Evolutionary conservation across 2,329 filamentous ascomycete genomes (phyloP).

Genomic region (Byssothecium circinans): DNA sequence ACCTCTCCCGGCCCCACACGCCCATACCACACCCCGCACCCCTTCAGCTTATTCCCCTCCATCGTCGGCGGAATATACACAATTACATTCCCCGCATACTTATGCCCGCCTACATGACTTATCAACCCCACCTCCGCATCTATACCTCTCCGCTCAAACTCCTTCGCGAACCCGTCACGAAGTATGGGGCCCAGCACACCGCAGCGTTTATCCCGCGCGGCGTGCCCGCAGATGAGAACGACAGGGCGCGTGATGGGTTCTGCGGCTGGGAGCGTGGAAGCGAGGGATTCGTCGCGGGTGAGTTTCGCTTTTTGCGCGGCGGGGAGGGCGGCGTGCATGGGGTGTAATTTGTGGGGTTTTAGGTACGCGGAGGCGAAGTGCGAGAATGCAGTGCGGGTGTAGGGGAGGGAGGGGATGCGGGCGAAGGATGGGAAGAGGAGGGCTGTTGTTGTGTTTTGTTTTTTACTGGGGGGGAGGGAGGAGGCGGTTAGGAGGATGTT

Average conservation of each 20-base stretch:
- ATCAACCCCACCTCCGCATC: slow-evolving; percentile 68
- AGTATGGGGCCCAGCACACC: slow-evolving; percentile 78
- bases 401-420: slow-evolving; percentile 72
- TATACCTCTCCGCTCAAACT: slow-evolving; percentile 55
- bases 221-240: slow-evolving; percentile 86
- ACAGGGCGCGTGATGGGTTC: slow-evolving; percentile 38
- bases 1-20: slow-evolving; percentile 74
- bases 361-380: slow-evolving; percentile 66
- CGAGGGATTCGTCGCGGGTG: slow-evolving; percentile 52
- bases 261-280: slow-evolving; percentile 56
- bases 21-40: slow-evolving; percentile 81
- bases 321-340: slow-evolving; percentile 61
- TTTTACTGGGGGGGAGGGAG: slow-evolving; percentile 63
- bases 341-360: slow-evolving; percentile 64
- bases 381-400: slow-evolving; percentile 58
- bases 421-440: slow-evolving; percentile 79
- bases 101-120: slow-evolving; percentile 82
- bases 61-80: slow-evolving; percentile 68
- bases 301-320: slow-evolving; percentile 51
- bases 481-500: slow-evolving; percentile 76
- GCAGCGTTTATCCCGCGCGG: slow-evolving; percentile 77
- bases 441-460: slow-evolving; percentile 46
- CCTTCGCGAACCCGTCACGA: slow-evolving; percentile 66
- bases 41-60: slow-evolving; percentile 60
- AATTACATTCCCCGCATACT: slow-evolving; percentile 83